Percentiles rank a stretch among this genome's conserved stretches.
Evolutionary conservation across 441 rosid species (phyloP).

Genomic region (Populus trichocarpa): DNA sequence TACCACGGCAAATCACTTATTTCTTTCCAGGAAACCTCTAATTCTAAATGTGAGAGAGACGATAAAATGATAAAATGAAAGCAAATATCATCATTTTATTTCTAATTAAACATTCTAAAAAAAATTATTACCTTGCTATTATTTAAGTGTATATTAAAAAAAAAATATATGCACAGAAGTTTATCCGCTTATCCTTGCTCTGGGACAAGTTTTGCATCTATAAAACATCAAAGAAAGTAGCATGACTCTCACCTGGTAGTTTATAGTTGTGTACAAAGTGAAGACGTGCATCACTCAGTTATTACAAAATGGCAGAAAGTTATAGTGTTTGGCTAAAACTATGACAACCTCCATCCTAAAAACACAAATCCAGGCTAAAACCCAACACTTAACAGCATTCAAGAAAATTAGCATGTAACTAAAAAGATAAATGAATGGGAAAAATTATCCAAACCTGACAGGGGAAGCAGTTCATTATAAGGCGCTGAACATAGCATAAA

Average conservation of each 20-base stretch:
- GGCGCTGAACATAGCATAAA: slow-evolving; percentile 74
- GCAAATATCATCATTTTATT: background rate
- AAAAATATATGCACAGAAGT: background rate
- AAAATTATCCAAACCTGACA: slow-evolving; percentile 42
- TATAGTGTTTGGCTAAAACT: background rate
- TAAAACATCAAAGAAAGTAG: background rate
- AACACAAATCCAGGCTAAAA: background rate
- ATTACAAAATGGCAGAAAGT: background rate
- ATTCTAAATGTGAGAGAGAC: background rate
- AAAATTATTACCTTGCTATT: too few species aligned
- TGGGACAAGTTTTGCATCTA: background rate
- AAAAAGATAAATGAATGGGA: background rate
- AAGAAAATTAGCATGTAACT: background rate
- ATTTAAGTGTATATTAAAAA: background rate
- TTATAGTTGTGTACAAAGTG: background rate
- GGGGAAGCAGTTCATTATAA: slow-evolving; percentile 75
- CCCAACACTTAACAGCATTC: background rate
- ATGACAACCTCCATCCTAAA: background rate
- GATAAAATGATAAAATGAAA: background rate
- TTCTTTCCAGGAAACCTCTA: background rate
- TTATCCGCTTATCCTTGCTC: background rate
- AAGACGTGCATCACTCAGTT: background rate
- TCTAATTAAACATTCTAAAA: background rate
- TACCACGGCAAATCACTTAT: background rate
- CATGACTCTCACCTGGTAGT: background rate